Evolutionary conservation across 805 yeast genomes (phyloP), one percentile per base, ranked within the genome.

Genomic region (Candida jianshihensis): DNA sequence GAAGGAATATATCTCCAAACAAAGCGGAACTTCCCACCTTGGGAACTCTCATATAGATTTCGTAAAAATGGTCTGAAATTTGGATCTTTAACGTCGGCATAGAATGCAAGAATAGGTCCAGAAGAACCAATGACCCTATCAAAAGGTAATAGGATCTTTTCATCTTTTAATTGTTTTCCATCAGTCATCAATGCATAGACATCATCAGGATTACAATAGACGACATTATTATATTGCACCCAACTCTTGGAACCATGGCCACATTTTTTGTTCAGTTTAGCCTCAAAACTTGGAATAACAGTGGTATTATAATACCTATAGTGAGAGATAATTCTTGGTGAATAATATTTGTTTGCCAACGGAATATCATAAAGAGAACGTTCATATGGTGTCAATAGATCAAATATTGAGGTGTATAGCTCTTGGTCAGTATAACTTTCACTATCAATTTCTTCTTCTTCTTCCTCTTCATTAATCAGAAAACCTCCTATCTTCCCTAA

Each of bases 151-250:
- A 60, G 20, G 3, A 40, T 33, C 4, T 40, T 40, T 2, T 57
- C 50, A 5, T 43, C 44, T 2, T 33, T 33, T 6, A n/a, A 11
- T 13, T 40, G 27, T 1, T 53, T 47, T 14, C 59, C 57, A 19
- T 64, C 63, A 0, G 86, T 73, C 54, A 81, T 80, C 38, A 92
- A 64, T 3, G 96, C 95, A 56, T 75, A 92, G 1, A 87, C 70
- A 39, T 82, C 95, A 37, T 75, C 84, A 3, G 79, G 63, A 9
- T 80, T 73, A 48, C 88, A 78, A 50, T 79, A 81, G 2, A 68
- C 54, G 19, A 66, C 64, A 33, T 72, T 72, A 39, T 79, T 75
- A 43, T 67, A 67, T 38, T 62, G 51, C 7, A 78, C 54, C 71
- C 84, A 79, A 1, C 75, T 64, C 5, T 46, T 49, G 6, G 64